These are phyloP conservation scores for Trichoderma pleuroti DNA, from an alignment of 2,329 filamentous ascomycete species.

Conservation along the genomic window DNA sequence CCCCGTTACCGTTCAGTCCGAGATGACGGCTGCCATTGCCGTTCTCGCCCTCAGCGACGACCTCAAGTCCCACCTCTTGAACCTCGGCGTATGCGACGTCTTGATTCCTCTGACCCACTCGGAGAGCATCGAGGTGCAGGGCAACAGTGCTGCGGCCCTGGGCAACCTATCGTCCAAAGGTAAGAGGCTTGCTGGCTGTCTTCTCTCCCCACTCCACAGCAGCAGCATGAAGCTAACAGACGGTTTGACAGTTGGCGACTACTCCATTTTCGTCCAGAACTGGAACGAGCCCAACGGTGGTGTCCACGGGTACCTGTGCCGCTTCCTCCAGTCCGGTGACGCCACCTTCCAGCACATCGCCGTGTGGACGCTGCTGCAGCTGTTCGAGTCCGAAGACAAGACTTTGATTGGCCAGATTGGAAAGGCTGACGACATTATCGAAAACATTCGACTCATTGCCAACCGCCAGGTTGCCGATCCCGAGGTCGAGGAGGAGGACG, in stretches of 20 bases:
- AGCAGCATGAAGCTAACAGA: not conserved
- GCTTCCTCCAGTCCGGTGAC: slow-evolving; percentile 91
- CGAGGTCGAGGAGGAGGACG: slow-evolving; percentile 82
- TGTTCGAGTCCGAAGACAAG: slow-evolving; percentile 92
- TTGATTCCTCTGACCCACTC: slow-evolving; percentile 93
- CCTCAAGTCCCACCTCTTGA: slow-evolving; percentile 84
- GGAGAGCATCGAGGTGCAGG: slow-evolving; percentile 94
- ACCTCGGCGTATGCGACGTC: slow-evolving; percentile 92
- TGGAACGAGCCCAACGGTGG: slow-evolving; percentile 91
- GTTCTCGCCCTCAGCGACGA: slow-evolving; percentile 94
- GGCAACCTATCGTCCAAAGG: slow-evolving; percentile 97
- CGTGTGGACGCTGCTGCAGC: slow-evolving; percentile 93
- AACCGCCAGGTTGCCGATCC: slow-evolving; percentile 84
- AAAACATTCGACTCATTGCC: slow-evolving; percentile 87
- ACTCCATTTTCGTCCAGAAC: slow-evolving; percentile 90
- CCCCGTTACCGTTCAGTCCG: slow-evolving; percentile 89
- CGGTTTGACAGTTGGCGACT: slow-evolving; percentile 72
- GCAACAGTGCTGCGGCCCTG: slow-evolving; percentile 92
- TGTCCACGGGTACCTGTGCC: slow-evolving; percentile 89
- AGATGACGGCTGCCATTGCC: slow-evolving; percentile 99
- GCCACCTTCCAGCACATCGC: slow-evolving; percentile 98
- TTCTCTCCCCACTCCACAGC: not conserved
- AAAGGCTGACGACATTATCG: slow-evolving; percentile 84
- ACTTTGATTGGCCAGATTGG: slow-evolving; percentile 84
- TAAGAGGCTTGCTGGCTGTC: slow-evolving; percentile 40